These are phyloP conservation scores for Aspergillus baeticus DNA, from an alignment of 495 filamentous ascomycete species.

Conservation along the genomic window DNA sequence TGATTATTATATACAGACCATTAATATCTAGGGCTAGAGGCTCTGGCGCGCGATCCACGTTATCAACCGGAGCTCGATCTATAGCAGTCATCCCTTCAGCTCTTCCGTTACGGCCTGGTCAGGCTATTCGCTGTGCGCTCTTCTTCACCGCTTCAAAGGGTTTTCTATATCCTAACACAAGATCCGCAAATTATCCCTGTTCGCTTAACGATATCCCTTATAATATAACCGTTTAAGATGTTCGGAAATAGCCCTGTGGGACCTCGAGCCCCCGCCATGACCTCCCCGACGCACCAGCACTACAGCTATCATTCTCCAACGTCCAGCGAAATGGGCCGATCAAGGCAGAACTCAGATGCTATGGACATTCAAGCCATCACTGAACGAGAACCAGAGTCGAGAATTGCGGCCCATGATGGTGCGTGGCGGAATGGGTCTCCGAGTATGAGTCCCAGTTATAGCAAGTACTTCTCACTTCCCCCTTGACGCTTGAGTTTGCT, in stretches of 20 bases:
- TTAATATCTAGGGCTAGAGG: neutral
- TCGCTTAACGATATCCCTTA: neutral
- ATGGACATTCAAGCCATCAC: slow-evolving; percentile 45
- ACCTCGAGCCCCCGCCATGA: slow-evolving; percentile 19
- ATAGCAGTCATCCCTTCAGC: slow-evolving; percentile 3
- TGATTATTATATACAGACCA: neutral
- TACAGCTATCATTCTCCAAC: slow-evolving; percentile 32
- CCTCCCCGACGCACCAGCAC: slow-evolving; percentile 21
- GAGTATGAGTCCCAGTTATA: slow-evolving; percentile 18
- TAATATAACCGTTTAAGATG: slow-evolving; percentile 11
- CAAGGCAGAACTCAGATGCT: slow-evolving; percentile 41
- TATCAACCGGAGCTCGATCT: slow-evolving; percentile 1
- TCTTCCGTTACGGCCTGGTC: neutral
- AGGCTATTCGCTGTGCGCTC: neutral
- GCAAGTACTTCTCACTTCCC: slow-evolving; percentile 36
- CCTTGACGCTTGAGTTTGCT: neutral
- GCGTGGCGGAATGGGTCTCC: slow-evolving; percentile 37
- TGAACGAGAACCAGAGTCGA: slow-evolving; percentile 33
- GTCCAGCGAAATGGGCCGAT: slow-evolving; percentile 29
- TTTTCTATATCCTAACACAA: neutral
- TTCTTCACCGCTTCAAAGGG: neutral
- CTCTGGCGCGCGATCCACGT: neutral
- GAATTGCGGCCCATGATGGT: slow-evolving; percentile 20
- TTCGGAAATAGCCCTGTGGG: slow-evolving; percentile 18
- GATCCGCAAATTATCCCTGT: neutral